Conservation (phyloP, 2,329 filamentous ascomycete genomes). For the Colletotrichum filicis region DNA sequence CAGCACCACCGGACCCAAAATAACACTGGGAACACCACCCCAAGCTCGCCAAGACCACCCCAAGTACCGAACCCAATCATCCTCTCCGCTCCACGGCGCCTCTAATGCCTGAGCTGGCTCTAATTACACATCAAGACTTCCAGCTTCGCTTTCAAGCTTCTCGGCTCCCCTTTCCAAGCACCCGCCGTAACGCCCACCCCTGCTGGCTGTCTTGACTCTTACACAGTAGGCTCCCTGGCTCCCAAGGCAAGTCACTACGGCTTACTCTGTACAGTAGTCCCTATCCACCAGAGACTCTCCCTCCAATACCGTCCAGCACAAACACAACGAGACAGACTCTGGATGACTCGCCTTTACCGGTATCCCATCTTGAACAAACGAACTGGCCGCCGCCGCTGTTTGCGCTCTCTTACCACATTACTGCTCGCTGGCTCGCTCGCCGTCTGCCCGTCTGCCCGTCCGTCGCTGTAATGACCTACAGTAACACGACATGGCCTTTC, state of each 20-base stretch:
- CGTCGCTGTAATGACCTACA: slow-evolving; percentile 4
- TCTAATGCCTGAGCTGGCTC: slow-evolving; percentile 11
- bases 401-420: not conserved
- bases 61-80: slow-evolving; percentile 31
- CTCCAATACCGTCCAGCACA: not conserved
- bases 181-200: slow-evolving; percentile 8
- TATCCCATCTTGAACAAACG: not conserved
- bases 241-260: not conserved
- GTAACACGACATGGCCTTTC: slow-evolving; percentile 12
- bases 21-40: slow-evolving; percentile 14
- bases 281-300: not conserved
- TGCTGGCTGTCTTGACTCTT: not conserved
- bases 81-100: not conserved
- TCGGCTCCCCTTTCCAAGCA: slow-evolving; percentile 13
- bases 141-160: slow-evolving; percentile 24
- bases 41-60: slow-evolving; percentile 29
- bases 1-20: slow-evolving; percentile 6
- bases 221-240: too few species aligned
- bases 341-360: too few species aligned
- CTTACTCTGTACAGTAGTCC: slow-evolving; percentile 2
- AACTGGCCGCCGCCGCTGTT: not conserved
- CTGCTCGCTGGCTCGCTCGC: not conserved
- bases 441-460: not conserved
- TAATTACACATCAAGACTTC: slow-evolving; percentile 11
- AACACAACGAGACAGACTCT: not conserved